phyloP scores from a whole-genome alignment of 805 yeast species.

The Wickerhamomyces bisporus region DNA sequence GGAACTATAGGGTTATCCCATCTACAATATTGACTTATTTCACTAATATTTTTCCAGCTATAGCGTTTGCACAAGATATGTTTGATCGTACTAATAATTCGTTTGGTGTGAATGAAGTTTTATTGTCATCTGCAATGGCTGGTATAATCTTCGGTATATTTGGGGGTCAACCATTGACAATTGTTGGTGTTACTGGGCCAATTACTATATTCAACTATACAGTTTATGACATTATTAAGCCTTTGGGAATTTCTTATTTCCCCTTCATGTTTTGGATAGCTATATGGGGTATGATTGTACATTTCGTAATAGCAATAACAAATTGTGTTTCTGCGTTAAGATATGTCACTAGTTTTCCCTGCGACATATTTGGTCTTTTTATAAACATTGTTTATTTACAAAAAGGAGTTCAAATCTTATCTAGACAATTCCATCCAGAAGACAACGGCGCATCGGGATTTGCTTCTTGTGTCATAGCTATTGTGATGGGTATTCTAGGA shows the following conservation, averaged over 20 bases:
- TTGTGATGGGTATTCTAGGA: conserved; percentile 77
- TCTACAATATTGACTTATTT: conserved; percentile 78
- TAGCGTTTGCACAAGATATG: conserved; percentile 97
- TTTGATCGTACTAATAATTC: conserved; percentile 83
- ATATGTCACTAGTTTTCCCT: conserved; percentile 74
- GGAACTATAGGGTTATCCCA: conserved; percentile 84
- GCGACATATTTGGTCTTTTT: conserved; percentile 91
- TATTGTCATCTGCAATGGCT: conserved; percentile 79
- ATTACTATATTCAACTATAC: conserved; percentile 89
- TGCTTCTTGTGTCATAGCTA: conserved; percentile 67
- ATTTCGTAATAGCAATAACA: conserved; percentile 61
- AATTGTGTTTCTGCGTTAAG: conserved; percentile 65
- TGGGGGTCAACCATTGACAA: conserved; percentile 87
- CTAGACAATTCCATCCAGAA: conserved; percentile 54
- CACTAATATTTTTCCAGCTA: conserved; percentile 86
- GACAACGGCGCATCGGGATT: conserved; percentile 49
- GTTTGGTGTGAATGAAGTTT: conserved; percentile 88
- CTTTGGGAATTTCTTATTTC: conserved; percentile 45
- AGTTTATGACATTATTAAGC: conserved; percentile 63
- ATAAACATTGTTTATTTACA: conserved; percentile 84
- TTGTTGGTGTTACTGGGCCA: conserved; percentile 98
- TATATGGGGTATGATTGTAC: conserved; percentile 85
- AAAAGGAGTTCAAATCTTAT: conserved; percentile 81
- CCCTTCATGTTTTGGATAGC: conserved; percentile 96
- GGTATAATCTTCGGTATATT: conserved; percentile 85